A percentile compares a stretch with the other conserved stretches of the same genome.
phyloP scores from a whole-genome alignment of 768 basidiomycete species.

The Obba rivulosa region DNA sequence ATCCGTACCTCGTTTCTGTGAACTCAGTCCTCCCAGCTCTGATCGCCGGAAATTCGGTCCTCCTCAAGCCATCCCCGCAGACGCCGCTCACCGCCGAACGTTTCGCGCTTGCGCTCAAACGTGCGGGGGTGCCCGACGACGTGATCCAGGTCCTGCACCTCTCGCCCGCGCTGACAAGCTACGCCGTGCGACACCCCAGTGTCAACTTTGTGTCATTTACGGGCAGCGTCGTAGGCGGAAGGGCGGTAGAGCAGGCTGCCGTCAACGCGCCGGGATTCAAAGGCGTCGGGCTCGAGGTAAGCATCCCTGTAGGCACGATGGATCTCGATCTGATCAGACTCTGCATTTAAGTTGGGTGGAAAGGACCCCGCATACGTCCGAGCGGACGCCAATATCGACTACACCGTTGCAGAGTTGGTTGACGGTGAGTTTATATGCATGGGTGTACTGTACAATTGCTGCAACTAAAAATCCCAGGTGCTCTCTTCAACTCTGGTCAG shows the following conservation, averaged over 20 bases:
- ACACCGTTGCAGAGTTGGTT: conserved; percentile 79
- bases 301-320: too few relatives aligned
- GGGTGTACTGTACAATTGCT: background rate
- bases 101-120: conserved; percentile 59
- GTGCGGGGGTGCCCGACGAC: conserved; percentile 73
- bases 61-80: conserved; percentile 96
- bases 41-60: conserved; percentile 83
- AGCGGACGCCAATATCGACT: conserved; percentile 78
- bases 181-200: conserved; percentile 55
- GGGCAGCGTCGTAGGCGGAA: conserved; percentile 77
- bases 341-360: conserved; percentile 82
- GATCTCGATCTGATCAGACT: background rate
- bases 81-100: conserved; percentile 87
- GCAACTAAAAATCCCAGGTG: conserved; percentile 40
- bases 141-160: conserved; percentile 76
- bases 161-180: conserved; percentile 51
- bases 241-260: conserved; percentile 67
- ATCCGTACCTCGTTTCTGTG: conserved; percentile 83
- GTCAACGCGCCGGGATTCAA: conserved; percentile 68
- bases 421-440: conserved; percentile 56
- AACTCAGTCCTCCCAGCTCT: conserved; percentile 92
- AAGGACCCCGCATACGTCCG: conserved; percentile 98
- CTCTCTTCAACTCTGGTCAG: conserved; percentile 97
- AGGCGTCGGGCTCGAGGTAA: conserved; percentile 79
- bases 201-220: conserved; percentile 90